Base-by-base conservation (phyloP, 805 yeast genomes). In the Yarrowia porcina region DNA sequence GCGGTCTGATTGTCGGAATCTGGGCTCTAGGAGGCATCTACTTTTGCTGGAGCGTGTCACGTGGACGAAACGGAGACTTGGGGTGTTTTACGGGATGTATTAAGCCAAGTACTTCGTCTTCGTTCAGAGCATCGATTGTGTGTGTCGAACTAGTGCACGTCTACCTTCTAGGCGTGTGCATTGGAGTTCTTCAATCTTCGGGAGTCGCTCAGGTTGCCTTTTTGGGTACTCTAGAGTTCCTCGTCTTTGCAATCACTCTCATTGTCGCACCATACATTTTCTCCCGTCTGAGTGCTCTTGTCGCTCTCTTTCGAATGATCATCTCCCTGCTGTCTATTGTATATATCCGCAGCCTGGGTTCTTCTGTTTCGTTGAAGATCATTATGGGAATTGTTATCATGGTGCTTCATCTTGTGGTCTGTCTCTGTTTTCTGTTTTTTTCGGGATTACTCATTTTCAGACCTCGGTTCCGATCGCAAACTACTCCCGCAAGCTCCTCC, bases 181-280 rank as follows among this genome's bases (percentile, higher is more conserved):
- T 74, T 47, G 77, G 77, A 1, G 74, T 68, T 3, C 50, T 70
- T 8, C 76, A 74, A 59, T 52, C 56, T 6, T 71, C 75, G 1
- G 77, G 77, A 9, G 61, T 70, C 6, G 76, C 77, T 1, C 77
- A 74, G 60, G 63, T 74, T n/a, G 63, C 67, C 0, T 35, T 74
- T 3, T 66, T 74, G 23, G 72, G 73, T 5, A 56, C 69, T 11
- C 32, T 67, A 11, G 77, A 74, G 56, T 56, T 70, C 23, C 63
- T 64, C 21, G 64, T 61, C 35, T 64, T 71, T 21, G 35, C 67
- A 11, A 64, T 67, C 6, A 36, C 71, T 12, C 41, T 62, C 42
- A n/a, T 61, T 65, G 33, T 69, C 65, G 35, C 57, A 13, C 57
- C 57, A 3, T 33, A 33, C 15, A 20, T 49, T 15, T 49, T 49